A percentile compares a stretch with the other conserved stretches of the same genome.
Conservation (phyloP, 495 filamentous ascomycete species). For the Penicillium cataractarum region DNA sequence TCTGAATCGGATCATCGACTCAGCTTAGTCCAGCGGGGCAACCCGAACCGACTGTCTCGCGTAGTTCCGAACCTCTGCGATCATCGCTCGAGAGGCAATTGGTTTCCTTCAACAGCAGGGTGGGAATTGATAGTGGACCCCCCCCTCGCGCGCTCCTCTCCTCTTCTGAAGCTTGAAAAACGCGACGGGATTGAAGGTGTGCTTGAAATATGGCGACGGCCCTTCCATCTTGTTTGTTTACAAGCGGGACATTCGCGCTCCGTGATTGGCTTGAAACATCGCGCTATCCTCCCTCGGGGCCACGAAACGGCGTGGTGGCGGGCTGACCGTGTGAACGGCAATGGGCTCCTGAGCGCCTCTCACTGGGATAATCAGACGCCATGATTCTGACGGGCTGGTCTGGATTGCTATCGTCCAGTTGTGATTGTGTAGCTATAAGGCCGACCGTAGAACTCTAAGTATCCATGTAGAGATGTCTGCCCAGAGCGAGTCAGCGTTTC, state of each 20-base stretch:
- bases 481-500: neutral
- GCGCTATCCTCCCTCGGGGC: neutral
- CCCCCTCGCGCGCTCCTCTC: neutral
- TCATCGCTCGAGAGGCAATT: neutral
- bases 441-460: constrained; percentile 23
- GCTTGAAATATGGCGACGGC: neutral
- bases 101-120: neutral
- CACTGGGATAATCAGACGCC: neutral
- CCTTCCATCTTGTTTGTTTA: constrained; percentile 3
- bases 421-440: neutral
- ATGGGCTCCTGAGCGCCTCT: neutral
- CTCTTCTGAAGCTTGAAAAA: constrained; percentile 3
- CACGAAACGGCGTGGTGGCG: neutral
- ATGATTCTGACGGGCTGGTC: constrained; percentile 37
- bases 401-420: neutral
- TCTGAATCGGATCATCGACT: neutral
- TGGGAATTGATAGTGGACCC: neutral
- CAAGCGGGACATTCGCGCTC: neutral
- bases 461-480: neutral
- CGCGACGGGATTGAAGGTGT: neutral
- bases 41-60: neutral
- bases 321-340: neutral
- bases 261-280: constrained; percentile 2
- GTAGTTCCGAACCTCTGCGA: neutral
- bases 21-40: neutral